phyloP scores from a whole-genome alignment of 495 filamentous ascomycete species.

The Aspergillus leporis region DNA sequence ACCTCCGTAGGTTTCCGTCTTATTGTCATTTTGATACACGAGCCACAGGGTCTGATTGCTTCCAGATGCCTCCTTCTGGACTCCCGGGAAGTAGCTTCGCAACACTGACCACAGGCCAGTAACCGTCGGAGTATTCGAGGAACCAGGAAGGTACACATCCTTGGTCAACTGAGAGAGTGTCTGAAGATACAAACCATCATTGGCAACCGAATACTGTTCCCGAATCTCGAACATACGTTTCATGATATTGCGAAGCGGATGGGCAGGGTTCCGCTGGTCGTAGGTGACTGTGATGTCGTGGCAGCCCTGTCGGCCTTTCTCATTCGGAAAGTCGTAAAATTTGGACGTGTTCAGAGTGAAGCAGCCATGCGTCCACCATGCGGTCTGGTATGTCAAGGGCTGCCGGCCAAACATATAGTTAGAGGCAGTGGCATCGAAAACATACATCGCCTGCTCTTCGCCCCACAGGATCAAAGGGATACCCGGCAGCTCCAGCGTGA shows the following conservation, averaged over 20 bases:
- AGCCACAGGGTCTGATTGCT: slow-evolving; percentile 63
- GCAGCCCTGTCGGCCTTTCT: slow-evolving; percentile 57
- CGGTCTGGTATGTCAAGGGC: slow-evolving; percentile 63
- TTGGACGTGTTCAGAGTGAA: slow-evolving; percentile 56
- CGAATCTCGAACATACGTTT: slow-evolving; percentile 68
- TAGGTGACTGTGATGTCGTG: slow-evolving; percentile 57
- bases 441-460: slow-evolving; percentile 70
- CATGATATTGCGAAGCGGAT: slow-evolving; percentile 65
- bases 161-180: slow-evolving; percentile 60
- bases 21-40: slow-evolving; percentile 64
- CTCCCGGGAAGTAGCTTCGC: slow-evolving; percentile 47
- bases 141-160: slow-evolving; percentile 53
- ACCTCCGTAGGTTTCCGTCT: slow-evolving; percentile 56
- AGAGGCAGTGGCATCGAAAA: slow-evolving; percentile 63
- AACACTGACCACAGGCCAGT: slow-evolving; percentile 68
- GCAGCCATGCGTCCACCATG: slow-evolving; percentile 72
- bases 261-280: slow-evolving; percentile 71
- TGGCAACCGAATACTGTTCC: slow-evolving; percentile 56
- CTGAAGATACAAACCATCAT: slow-evolving; percentile 63
- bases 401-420: slow-evolving; percentile 74
- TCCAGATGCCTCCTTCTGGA: slow-evolving; percentile 53
- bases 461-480: slow-evolving; percentile 67
- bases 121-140: slow-evolving; percentile 55
- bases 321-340: slow-evolving; percentile 61
- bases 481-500: slow-evolving; percentile 66